Percentiles rank a stretch among this genome's conserved stretches.
phyloP scores from a whole-genome alignment of 495 filamentous ascomycete species.

The Physcia stellaris region DNA sequence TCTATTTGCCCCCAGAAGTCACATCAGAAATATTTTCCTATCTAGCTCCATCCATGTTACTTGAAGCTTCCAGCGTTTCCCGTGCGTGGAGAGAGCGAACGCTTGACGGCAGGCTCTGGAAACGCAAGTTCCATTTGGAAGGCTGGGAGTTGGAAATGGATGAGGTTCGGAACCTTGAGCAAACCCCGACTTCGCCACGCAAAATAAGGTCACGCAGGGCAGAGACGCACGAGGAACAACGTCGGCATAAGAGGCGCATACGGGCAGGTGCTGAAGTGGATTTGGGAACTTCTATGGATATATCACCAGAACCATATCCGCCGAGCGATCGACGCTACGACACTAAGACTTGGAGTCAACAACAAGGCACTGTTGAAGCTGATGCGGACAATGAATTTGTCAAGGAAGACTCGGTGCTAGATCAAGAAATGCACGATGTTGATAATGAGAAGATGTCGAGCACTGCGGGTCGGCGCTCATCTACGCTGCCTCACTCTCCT shows the following conservation, averaged over 20 bases:
- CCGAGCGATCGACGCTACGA: background rate
- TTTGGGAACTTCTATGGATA: background rate
- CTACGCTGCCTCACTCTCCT: background rate
- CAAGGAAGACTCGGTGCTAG: background rate
- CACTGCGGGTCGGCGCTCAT: background rate
- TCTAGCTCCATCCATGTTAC: conserved; percentile 59
- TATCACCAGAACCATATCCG: background rate
- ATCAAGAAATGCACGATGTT: conserved; percentile 5
- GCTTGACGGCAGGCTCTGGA: conserved; percentile 78
- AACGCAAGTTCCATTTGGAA: conserved; percentile 61
- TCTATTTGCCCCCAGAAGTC: conserved; percentile 74
- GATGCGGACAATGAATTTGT: conserved; percentile 15
- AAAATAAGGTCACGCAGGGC: conserved; percentile 29
- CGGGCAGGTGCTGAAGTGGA: conserved; percentile 17
- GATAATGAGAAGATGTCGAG: background rate
- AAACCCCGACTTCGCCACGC: conserved; percentile 27
- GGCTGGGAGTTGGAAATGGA: conserved; percentile 65
- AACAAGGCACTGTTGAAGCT: conserved; percentile 27
- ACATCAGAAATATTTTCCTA: conserved; percentile 79
- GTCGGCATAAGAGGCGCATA: conserved; percentile 38
- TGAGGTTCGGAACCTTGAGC: conserved; percentile 56
- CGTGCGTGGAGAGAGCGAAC: conserved; percentile 70
- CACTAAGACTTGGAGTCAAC: conserved; percentile 10
- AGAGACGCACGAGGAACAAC: conserved; percentile 33
- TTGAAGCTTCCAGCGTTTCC: conserved; percentile 65